Conservation (phyloP, 495 filamentous ascomycete species). For the Acidomyces sp. region DNA sequence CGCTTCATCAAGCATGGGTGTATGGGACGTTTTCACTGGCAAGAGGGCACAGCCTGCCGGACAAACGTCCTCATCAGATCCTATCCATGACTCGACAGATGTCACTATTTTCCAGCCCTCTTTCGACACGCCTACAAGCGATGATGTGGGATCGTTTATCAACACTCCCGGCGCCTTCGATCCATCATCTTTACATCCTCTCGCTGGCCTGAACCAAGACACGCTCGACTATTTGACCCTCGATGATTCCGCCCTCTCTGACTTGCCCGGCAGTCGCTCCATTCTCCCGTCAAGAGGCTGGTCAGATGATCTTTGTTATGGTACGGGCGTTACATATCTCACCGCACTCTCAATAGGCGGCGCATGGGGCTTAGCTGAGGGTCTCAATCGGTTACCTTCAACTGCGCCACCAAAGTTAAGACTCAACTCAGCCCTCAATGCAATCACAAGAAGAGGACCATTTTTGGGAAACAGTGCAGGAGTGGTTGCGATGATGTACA, state of each 20-base stretch:
- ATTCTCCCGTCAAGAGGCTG: constrained; percentile 89
- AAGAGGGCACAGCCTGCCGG: constrained; percentile 49
- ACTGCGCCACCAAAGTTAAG: constrained; percentile 76
- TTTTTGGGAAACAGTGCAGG: constrained; percentile 93
- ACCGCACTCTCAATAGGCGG: constrained; percentile 75
- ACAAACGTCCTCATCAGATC: constrained; percentile 23
- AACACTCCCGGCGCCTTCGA: constrained; percentile 58
- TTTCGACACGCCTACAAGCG: constrained; percentile 56
- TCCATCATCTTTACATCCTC: constrained; percentile 78
- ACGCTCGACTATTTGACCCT: constrained; percentile 86
- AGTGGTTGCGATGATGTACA: constrained; percentile 77
- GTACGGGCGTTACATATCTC: constrained; percentile 87
- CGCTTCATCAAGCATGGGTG: constrained; percentile 34
- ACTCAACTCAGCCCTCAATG: constrained; percentile 85
- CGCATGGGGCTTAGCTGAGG: constrained; percentile 81
- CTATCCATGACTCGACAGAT: constrained; percentile 30
- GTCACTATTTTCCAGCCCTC: too few species aligned
- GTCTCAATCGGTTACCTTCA: constrained; percentile 55
- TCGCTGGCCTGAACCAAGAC: constrained; percentile 83
- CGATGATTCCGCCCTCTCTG: constrained; percentile 78
- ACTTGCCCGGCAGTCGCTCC: constrained; percentile 74
- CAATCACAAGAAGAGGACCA: constrained; percentile 82
- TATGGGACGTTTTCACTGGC: constrained; percentile 82
- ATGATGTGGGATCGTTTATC: constrained; percentile 75
- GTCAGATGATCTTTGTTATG: constrained; percentile 96